Evolutionary conservation across 352 stramenopile species (phyloP), one percentile per base, ranked within the genome.

Genomic region (Phytophthora cajani): DNA sequence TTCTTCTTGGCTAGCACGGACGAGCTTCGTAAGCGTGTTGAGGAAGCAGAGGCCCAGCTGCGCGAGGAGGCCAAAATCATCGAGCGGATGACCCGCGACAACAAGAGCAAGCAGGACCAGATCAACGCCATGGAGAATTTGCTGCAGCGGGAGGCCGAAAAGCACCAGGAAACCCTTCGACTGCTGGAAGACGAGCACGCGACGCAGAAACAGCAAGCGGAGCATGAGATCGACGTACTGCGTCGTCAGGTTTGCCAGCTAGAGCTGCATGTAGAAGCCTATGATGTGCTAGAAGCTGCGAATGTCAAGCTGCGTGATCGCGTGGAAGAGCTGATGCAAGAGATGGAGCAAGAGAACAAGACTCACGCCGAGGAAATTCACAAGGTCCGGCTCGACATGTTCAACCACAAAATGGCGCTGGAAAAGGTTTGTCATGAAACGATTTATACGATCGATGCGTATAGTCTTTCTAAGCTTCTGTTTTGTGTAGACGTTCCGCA

Each of bases 341-440:
- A 93, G 66, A 82, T 93, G 46, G 84, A 91, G 64, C 63, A 78
- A 21, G 84, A 91, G 44, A 89, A 80, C 60, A 86, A 83, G 54
- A 78, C 32, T 8, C 85, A 93, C 56, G 82, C 81, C 8, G 80
- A 93, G 21, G 82, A 93, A 70, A 90, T 93, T 58, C 84, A 93
- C 64, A 89, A 90, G 70, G 82, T 93, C 50, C 79, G 84, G 9
- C 74, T 93, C 42, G 86, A 93, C 63, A 91, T 92, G 84, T 93
- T 93, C 64, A 93, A 93, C 59, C 86, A 92, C 79, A 93, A 92
- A 59, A 92, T 93, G 84, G 84, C 84, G 38, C 74, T 93, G 27
- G 86, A 93, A 67, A 91, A 93, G 81, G 82, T 90, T 3, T 23
- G 42, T 23, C 17, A 10, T 17, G 5, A 19, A 17, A 4, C 11